Evolutionary conservation across 768 basidiomycete genomes (phyloP), one percentile per base, ranked within the genome.

Genomic region (Heimioporus sp.): DNA sequence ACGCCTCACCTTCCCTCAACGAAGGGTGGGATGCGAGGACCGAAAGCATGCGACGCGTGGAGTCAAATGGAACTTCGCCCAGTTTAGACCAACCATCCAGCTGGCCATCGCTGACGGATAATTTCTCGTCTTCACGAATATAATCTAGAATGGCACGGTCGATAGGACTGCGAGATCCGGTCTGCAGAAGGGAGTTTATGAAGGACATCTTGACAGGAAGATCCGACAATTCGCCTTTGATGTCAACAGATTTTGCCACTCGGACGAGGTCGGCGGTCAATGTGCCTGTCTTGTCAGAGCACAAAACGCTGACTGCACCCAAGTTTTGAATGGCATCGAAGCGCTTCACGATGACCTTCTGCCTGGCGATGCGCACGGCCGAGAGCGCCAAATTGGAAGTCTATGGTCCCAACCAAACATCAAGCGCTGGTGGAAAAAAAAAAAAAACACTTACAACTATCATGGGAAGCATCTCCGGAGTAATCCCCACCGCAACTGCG

Each of bases 231-330:
- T 61, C 62, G 39, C 66, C 64, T 38, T 40, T 46, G 36, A 19
- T 24, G 19, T 64, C 46, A 4, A 68, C 55, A 49, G 56, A 69
- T 60, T 54, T 68, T 46, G 54, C 73, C 65, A 49, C 70, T 48
- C 78, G 75, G 66, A 70, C 66, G 17, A 58, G 58, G 53, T 68
- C 67, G 36, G 63, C 66, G 10, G 80, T 81, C 30, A 81, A 63
- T 15, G 84, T 86, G 21, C 84, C 84, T 1, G 84, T 86, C 65
- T 85, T 85, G 65, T 86, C 84, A 20, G 80, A 82, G 62, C 83
- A 85, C 47, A 77, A 62, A 44, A 76, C 60, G 48, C 68, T 71
- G 24, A 86, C 81, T 10, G 76, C 80, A 11, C 82, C 80, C 37
- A 86, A 62, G 45, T 78, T 81, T 61, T 86, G 83, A 54, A 86